These are phyloP conservation scores for Boletus barrowsii DNA, from an alignment of 768 basidiomycete species.

Conservation along the genomic window DNA sequence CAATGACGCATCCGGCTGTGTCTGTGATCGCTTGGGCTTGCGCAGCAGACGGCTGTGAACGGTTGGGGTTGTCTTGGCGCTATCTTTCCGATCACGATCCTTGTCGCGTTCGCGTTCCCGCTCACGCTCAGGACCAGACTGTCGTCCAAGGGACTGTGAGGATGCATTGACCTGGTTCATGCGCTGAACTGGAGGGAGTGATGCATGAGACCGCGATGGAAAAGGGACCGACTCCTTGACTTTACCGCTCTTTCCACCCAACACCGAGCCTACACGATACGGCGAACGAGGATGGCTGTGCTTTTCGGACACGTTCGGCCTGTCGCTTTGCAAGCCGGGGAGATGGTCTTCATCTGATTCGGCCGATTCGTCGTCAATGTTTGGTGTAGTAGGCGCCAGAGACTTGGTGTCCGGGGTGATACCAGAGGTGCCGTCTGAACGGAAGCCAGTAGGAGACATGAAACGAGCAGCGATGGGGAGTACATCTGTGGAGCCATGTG, in stretches of 20 bases:
- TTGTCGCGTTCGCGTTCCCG: constrained; percentile 38
- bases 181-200: constrained; percentile 63
- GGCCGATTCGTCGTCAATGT: constrained; percentile 72
- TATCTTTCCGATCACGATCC: constrained; percentile 49
- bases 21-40: constrained; percentile 66
- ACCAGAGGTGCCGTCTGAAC: constrained; percentile 43
- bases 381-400: constrained; percentile 44
- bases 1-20: constrained; percentile 45
- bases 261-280: constrained; percentile 51
- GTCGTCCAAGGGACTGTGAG: constrained; percentile 73
- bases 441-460: constrained; percentile 63
- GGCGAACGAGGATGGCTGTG: constrained; percentile 76
- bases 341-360: constrained; percentile 68
- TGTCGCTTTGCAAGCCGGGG: constrained; percentile 22
- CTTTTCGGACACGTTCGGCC: constrained; percentile 38
- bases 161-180: constrained; percentile 53
- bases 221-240: constrained; percentile 60
- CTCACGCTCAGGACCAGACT: constrained; percentile 51
- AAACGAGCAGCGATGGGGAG: constrained; percentile 88
- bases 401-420: constrained; percentile 49
- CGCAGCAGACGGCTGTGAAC: constrained; percentile 51
- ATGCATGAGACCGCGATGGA: constrained; percentile 77
- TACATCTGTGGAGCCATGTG: constrained; percentile 67
- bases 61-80: constrained; percentile 34
- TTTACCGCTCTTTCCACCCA: constrained; percentile 40